Evolutionary conservation across 306 rosid species (phyloP).

Genomic region (Vachellia collinsii): DNA sequence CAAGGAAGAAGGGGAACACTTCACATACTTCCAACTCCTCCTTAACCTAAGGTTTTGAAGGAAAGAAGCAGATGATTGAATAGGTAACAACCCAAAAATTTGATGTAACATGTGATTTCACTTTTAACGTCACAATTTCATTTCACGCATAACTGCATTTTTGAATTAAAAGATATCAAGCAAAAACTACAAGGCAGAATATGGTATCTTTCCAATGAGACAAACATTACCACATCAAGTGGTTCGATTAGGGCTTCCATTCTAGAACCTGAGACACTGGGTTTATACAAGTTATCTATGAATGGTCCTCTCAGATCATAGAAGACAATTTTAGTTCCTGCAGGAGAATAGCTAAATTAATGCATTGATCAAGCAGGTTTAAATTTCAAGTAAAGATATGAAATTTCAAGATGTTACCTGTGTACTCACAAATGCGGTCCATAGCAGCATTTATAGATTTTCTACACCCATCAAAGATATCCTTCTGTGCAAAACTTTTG

Average conservation of each 20-base stretch:
- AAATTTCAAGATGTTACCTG: slow-evolving; percentile 57
- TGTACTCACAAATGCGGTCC: slow-evolving; percentile 85
- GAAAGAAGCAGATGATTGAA: background rate
- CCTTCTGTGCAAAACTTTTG: slow-evolving; percentile 65
- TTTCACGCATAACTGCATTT: slow-evolving; percentile 24
- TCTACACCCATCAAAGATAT: slow-evolving; percentile 88
- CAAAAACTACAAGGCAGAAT: slow-evolving; percentile 17
- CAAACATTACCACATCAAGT: slow-evolving; percentile 76
- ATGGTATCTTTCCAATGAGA: slow-evolving; percentile 23
- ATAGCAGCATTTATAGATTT: slow-evolving; percentile 80
- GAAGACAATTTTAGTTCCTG: slow-evolving; percentile 97
- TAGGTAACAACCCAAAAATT: background rate
- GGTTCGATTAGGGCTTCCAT: slow-evolving; percentile 83
- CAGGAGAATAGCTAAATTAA: slow-evolving; percentile 37
- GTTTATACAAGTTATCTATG: slow-evolving; percentile 80
- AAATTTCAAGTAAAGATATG: slow-evolving; percentile 26
- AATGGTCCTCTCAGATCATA: slow-evolving; percentile 90
- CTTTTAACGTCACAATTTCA: slow-evolving; percentile 19
- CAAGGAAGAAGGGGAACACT: background rate
- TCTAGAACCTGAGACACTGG: slow-evolving; percentile 74
- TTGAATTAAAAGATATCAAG: slow-evolving; percentile 31
- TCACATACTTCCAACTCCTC: background rate
- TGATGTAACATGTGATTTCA: slow-evolving; percentile 7
- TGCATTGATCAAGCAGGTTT: slow-evolving; percentile 32
- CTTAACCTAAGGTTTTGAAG: background rate